These are phyloP conservation scores for Gigaspora rosea DNA, from an alignment of 192 early-diverging fungal species.

Conservation along the genomic window DNA sequence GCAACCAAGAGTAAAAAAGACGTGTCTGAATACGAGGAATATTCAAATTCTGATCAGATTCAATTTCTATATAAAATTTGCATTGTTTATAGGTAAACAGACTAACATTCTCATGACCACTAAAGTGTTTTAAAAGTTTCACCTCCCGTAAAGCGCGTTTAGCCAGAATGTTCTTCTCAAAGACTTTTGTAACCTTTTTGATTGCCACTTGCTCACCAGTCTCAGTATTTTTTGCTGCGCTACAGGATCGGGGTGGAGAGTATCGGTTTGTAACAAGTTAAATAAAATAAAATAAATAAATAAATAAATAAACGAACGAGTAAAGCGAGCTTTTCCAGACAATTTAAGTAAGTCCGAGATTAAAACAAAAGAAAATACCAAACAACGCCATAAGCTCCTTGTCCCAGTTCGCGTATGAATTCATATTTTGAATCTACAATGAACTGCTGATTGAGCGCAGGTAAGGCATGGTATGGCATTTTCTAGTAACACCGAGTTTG, in stretches of 20 bases:
- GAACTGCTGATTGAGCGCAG: conserved; percentile 49
- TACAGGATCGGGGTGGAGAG: conserved; percentile 29
- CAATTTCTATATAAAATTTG: not conserved
- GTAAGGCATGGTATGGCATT: conserved; percentile 39
- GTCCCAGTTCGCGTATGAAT: conserved; percentile 80
- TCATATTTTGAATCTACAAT: conserved; percentile 57
- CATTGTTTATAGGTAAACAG: not conserved
- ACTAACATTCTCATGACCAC: conserved; percentile 89
- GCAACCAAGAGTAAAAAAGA: not conserved
- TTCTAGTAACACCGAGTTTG: not conserved
- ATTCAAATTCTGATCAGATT: not conserved
- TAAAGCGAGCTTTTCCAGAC: not conserved
- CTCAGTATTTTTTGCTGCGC: conserved; percentile 82
- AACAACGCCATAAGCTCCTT: conserved; percentile 89
- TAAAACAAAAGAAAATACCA: conserved; percentile 53
- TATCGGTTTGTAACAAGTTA: not conserved
- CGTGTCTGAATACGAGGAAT: not conserved
- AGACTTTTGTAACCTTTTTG: conserved; percentile 75
- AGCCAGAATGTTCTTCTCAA: conserved; percentile 88
- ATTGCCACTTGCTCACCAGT: conserved; percentile 88
- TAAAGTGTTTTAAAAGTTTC: conserved; percentile 92
- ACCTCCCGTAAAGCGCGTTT: conserved; percentile 93
- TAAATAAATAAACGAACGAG: not conserved
- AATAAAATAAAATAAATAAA: not conserved
- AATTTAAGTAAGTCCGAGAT: not conserved